phyloP scores from a whole-genome alignment of 176 grass and related monocot species.

The maize (Zea mays) region Zm-B73-REFERENCE-NAM-5.0 NC_050096.1:170710001-170710500 shows the following conservation, averaged over 20 bases:
- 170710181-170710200: background rate
- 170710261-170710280: background rate
- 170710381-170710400: background rate
- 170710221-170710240: background rate
- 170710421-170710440: background rate
- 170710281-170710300: background rate
- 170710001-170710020: constrained; percentile 44
- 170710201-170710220: background rate
- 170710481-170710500: background rate
- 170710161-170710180: constrained; percentile 45
- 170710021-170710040: constrained; percentile 71
- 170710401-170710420: background rate
- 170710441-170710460: background rate
- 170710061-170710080: constrained; percentile 50
- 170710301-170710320: background rate
- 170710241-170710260: background rate
- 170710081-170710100: constrained; percentile 48
- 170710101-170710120: constrained; percentile 60
- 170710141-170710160: constrained; percentile 40
- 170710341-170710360: background rate
- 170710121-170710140: constrained; percentile 55
- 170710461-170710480: background rate
- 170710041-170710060: constrained; percentile 68
- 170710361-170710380: background rate
- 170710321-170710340: background rate